Evolutionary conservation across 129 eudicot species (phyloP).

Genomic region (Chrysanthemum seticuspe): DNA sequence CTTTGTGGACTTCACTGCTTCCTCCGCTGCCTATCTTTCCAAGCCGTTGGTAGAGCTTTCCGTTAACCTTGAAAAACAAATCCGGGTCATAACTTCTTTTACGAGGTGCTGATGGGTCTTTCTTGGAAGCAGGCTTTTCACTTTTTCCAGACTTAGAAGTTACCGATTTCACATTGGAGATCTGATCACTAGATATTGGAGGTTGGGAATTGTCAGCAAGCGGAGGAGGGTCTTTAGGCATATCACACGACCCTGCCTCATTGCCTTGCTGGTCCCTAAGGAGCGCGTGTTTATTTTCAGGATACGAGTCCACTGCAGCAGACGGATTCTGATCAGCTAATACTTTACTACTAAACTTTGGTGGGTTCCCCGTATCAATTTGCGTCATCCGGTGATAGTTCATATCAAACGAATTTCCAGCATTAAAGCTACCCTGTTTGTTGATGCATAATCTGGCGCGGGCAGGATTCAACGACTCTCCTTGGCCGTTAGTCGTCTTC

Average conservation of each 20-base stretch:
- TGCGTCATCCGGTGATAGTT: constrained; percentile 18
- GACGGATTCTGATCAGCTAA: constrained; percentile 32
- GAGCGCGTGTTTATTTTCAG: constrained; percentile 32
- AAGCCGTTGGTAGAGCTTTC: constrained; percentile 94
- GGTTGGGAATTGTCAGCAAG: constrained; percentile 43
- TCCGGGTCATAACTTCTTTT: constrained; percentile 75
- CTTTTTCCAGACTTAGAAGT: constrained; percentile 50
- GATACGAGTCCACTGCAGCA: not conserved
- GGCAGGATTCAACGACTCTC: too few relatives aligned
- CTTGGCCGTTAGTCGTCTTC: too few relatives aligned
- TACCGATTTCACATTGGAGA: constrained; percentile 48
- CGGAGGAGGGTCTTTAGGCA: constrained; percentile 36
- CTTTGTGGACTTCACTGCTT: constrained; percentile 99
- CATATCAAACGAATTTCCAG: constrained; percentile 9
- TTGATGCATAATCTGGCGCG: too few relatives aligned
- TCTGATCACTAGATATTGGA: constrained; percentile 38
- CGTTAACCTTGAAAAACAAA: constrained; percentile 87
- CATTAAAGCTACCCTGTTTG: not conserved
- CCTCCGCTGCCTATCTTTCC: constrained; percentile 99
- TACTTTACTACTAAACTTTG: constrained; percentile 25
- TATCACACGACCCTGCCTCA: constrained; percentile 30
- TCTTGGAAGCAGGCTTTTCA: constrained; percentile 57
- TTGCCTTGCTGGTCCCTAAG: constrained; percentile 30
- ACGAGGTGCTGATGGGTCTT: constrained; percentile 65
- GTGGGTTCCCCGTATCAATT: constrained; percentile 21